These are phyloP conservation scores for Coemansia sp. DNA, from an alignment of 192 early-diverging fungal species.

Conservation along the genomic window DNA sequence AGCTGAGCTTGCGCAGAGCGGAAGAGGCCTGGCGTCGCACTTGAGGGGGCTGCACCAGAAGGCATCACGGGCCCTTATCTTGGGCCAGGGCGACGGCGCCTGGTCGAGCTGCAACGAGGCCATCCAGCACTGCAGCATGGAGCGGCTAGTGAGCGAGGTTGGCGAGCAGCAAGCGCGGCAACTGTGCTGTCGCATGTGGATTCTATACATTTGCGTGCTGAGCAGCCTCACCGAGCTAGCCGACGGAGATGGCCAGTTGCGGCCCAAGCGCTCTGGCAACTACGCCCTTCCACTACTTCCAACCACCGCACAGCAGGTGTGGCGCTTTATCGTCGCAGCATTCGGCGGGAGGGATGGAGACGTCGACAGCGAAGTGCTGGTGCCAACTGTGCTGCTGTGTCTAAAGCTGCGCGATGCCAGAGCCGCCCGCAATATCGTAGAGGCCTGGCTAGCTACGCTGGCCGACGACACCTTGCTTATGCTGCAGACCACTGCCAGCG, in stretches of 20 bases:
- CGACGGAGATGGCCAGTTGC: conserved; percentile 38
- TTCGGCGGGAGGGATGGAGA: conserved; percentile 48
- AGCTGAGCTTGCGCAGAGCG: background rate
- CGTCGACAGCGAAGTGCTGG: conserved; percentile 55
- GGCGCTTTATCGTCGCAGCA: conserved; percentile 37
- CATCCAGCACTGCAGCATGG: conserved; percentile 43
- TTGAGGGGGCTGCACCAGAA: conserved; percentile 50
- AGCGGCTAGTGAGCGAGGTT: conserved; percentile 34
- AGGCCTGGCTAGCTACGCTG: conserved; percentile 53
- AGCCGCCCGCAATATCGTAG: conserved; percentile 49
- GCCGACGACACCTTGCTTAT: conserved; percentile 43
- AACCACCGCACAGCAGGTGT: conserved; percentile 36
- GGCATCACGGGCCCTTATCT: conserved; percentile 53
- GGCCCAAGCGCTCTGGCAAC: conserved; percentile 9
- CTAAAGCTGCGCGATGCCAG: conserved; percentile 52
- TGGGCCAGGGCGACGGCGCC: conserved; percentile 39
- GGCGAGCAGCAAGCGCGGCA: conserved; percentile 50
- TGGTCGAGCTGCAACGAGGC: conserved; percentile 43
- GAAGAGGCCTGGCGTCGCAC: conserved; percentile 13
- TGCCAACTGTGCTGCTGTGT: conserved; percentile 51
- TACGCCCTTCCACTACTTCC: conserved; percentile 24
- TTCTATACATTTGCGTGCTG: conserved; percentile 53
- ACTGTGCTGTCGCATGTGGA: conserved; percentile 55
- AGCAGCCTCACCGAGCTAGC: conserved; percentile 49
- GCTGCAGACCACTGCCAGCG: conserved; percentile 12